phyloP scores from a whole-genome alignment of 2,329 filamentous ascomycete species.

The Pseudogymnoascus sp. region DNA sequence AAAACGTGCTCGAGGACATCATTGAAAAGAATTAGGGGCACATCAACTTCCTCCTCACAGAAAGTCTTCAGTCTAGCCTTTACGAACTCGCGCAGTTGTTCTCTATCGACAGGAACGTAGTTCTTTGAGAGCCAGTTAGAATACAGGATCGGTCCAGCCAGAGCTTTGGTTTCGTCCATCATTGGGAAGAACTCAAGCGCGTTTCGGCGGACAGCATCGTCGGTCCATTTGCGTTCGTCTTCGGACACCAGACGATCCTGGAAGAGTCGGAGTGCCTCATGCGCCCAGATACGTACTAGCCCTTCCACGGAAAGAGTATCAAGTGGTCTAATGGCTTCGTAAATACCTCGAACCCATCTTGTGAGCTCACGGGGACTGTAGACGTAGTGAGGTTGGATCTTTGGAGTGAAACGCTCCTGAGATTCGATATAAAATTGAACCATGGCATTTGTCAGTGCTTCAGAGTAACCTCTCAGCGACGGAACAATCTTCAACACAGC shows the following conservation, averaged over 20 bases:
- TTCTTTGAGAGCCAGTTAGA: slow-evolving; percentile 99
- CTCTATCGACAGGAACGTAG: slow-evolving; percentile 92
- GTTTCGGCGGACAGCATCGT: slow-evolving; percentile 77
- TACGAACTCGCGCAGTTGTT: slow-evolving; percentile 92
- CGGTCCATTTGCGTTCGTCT: slow-evolving; percentile 91
- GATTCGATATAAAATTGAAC: slow-evolving; percentile 93
- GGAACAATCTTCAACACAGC: slow-evolving; percentile 96
- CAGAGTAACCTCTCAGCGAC: slow-evolving; percentile 86
- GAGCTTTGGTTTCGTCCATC: slow-evolving; percentile 82
- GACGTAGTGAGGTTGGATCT: slow-evolving; percentile 97
- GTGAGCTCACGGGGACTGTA: slow-evolving; percentile 98
- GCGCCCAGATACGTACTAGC: slow-evolving; percentile 92
- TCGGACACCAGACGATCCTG: slow-evolving; percentile 93
- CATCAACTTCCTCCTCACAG: slow-evolving; percentile 98
- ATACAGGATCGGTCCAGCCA: slow-evolving; percentile 90
- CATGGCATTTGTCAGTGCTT: slow-evolving; percentile 93
- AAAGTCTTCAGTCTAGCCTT: slow-evolving; percentile 96
- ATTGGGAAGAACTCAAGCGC: slow-evolving; percentile 89
- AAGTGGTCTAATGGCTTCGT: slow-evolving; percentile 89
- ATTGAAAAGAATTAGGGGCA: slow-evolving; percentile 97
- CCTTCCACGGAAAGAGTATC: slow-evolving; percentile 85
- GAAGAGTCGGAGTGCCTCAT: slow-evolving; percentile 92
- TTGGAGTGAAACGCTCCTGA: slow-evolving; percentile 86
- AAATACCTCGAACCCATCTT: slow-evolving; percentile 93
- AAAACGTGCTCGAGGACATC: slow-evolving; percentile 97